Percentiles rank a stretch among this genome's conserved stretches.
These are phyloP conservation scores for Hypoxylon cercidicola DNA, from an alignment of 495 filamentous ascomycete genomes.

Conservation along the genomic window DNA sequence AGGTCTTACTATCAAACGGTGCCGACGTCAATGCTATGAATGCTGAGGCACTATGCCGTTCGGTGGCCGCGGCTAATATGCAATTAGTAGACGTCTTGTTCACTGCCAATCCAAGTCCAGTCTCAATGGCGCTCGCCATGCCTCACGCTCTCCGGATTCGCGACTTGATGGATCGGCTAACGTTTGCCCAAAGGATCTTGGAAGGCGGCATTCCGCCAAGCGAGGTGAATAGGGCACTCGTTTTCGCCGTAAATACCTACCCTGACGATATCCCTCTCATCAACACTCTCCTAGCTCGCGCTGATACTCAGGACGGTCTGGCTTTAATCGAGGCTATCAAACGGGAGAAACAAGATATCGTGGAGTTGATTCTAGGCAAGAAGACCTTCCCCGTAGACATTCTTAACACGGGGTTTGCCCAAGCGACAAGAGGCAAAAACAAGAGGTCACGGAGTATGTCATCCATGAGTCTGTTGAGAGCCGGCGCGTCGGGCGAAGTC, in stretches of 20 bases:
- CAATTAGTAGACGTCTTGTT: constrained; percentile 55
- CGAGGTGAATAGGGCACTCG: constrained; percentile 56
- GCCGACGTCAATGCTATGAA: constrained; percentile 57
- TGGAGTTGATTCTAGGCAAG: constrained; percentile 53
- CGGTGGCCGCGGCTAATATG: constrained; percentile 51
- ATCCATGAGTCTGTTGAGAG: constrained; percentile 50
- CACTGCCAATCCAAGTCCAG: constrained; percentile 40
- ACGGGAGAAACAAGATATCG: constrained; percentile 47
- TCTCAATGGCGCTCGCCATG: constrained; percentile 52
- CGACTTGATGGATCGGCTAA: constrained; percentile 55
- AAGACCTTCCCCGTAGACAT: constrained; percentile 41
- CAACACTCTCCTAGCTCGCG: constrained; percentile 48
- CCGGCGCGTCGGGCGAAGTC: constrained; percentile 46
- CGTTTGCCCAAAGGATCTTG: constrained; percentile 54
- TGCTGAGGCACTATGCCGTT: constrained; percentile 53
- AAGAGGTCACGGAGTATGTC: constrained; percentile 45
- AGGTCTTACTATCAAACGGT: constrained; percentile 52
- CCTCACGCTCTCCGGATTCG: constrained; percentile 55
- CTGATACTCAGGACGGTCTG: constrained; percentile 54
- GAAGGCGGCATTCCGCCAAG: constrained; percentile 50
- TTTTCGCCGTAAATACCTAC: constrained; percentile 54
- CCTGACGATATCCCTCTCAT: constrained; percentile 54
- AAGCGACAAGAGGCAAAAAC: constrained; percentile 47
- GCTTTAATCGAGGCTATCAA: constrained; percentile 53
- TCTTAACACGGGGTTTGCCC: constrained; percentile 45